Percentiles rank a stretch among this genome's conserved stretches.
phyloP scores from a whole-genome alignment of 805 yeast genomes.

The Yamadazyma sp. region DNA sequence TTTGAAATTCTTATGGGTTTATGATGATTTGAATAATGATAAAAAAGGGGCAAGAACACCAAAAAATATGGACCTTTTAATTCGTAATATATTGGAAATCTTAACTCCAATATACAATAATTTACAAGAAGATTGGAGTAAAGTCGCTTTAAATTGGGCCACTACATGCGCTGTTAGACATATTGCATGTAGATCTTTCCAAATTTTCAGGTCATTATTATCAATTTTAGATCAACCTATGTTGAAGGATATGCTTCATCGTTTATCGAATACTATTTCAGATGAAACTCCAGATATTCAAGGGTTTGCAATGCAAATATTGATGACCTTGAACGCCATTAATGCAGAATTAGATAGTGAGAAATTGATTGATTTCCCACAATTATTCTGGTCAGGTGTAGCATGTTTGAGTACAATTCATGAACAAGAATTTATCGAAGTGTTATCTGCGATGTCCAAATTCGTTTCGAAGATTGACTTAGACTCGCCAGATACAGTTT shows the following conservation, averaged over 20 bases:
- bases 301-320: conserved; percentile 94
- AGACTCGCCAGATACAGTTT: conserved; percentile 80
- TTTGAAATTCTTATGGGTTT: conserved; percentile 62
- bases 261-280: conserved; percentile 88
- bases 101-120: conserved; percentile 47
- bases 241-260: conserved; percentile 90
- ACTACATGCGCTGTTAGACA: conserved; percentile 97
- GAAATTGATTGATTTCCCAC: conserved; percentile 83
- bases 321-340: conserved; percentile 92
- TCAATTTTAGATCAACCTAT: conserved; percentile 79
- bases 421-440: conserved; percentile 90
- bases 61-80: conserved; percentile 72
- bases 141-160: conserved; percentile 85
- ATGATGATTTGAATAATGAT: conserved; percentile 78
- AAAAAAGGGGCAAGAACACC: conserved; percentile 81
- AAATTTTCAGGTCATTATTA: conserved; percentile 81
- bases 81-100: conserved; percentile 58
- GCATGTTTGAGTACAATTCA: conserved; percentile 89
- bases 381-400: conserved; percentile 90
- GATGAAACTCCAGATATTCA: conserved; percentile 89
- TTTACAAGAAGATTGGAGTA: conserved; percentile 81
- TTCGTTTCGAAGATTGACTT: conserved; percentile 84
- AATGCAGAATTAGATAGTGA: conserved; percentile 81
- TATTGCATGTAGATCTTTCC: conserved; percentile 95
- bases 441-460: conserved; percentile 74